Evolutionary conservation across 345 rosid species (phyloP), one percentile per base, ranked within the genome.

Genomic region (Eucalyptus caleyi): DNA sequence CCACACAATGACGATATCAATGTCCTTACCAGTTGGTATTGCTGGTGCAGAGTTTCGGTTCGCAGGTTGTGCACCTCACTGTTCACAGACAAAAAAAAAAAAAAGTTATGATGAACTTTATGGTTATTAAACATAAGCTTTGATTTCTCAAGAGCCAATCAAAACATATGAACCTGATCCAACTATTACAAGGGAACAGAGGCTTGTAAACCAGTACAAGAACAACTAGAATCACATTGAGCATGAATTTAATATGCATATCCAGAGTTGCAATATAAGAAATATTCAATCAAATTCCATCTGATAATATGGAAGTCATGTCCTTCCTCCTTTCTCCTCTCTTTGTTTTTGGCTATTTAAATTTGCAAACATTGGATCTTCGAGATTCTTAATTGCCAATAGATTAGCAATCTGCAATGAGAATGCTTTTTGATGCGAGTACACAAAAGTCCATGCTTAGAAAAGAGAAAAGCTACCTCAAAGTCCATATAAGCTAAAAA

Each of bases 41-140:
- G 99, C 93, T 98, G 97, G 92, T 92, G 96, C 90, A 98, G 87
- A 90, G 94, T 94, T 93, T 98, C 99, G 2, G 98, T 92, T 91
- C 53, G 93, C 92, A 98, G 92, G 93, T 98, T 96, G 95, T 96
- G 99, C 67, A 94, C 65, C 83, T 96, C 99, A 91, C 99, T 98
- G 96, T 92, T 86, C 89, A 93, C 87, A 86, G 47, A 42, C 19
- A 4, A 7, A 12, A 6, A 34, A 59, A 6, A 51, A 7, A 16
- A 50, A 5, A 53, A 23, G 24, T 72, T 72, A 37, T 21, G 45
- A 37, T 37, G 24, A 4, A 26, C 83, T 72, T 37, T 19, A 37
- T 72, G 40, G 15, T 72, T 12, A 8, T 37, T 42, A 19, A 72
- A 72, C 83, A 77, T 40, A 77, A 77, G 27, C 16, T 37, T 77